Conservation (phyloP, 345 rosid genomes). For the Dipteronia dyeriana region DNA sequence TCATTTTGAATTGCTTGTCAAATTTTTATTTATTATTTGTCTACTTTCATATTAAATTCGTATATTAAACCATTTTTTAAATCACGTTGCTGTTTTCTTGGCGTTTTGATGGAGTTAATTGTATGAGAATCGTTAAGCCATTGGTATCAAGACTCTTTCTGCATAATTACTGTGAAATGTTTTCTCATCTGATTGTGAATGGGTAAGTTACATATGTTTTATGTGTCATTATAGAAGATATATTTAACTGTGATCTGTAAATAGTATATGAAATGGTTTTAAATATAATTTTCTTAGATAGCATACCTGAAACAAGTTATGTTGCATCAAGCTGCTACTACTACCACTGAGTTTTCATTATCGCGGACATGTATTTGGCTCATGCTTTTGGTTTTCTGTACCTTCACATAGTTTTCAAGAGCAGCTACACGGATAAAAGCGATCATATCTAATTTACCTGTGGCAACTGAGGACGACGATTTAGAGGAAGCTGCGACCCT, state of each 20-base stretch:
- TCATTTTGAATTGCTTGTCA: background rate
- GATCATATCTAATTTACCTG: constrained; percentile 63
- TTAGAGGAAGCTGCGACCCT: constrained; percentile 73
- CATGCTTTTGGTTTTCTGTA: background rate
- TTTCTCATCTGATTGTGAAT: background rate
- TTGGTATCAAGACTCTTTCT: background rate
- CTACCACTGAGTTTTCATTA: background rate
- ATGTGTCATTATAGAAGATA: background rate
- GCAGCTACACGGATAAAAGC: constrained; percentile 68
- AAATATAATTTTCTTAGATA: background rate
- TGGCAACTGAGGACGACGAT: constrained; percentile 75
- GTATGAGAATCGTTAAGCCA: background rate
- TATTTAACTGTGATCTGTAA: background rate
- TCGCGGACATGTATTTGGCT: background rate
- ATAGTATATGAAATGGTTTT: background rate
- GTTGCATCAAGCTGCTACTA: background rate
- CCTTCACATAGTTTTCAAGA: constrained; percentile 67
- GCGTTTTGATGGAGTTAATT: background rate
- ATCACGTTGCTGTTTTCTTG: background rate
- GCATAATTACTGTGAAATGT: too few relatives aligned
- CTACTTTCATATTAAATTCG: background rate
- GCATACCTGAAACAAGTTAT: background rate
- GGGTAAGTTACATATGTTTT: background rate
- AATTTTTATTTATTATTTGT: background rate
- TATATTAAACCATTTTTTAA: background rate